phyloP scores from a whole-genome alignment of 352 stramenopile genomes.

The Plasmopara muralis region DNA sequence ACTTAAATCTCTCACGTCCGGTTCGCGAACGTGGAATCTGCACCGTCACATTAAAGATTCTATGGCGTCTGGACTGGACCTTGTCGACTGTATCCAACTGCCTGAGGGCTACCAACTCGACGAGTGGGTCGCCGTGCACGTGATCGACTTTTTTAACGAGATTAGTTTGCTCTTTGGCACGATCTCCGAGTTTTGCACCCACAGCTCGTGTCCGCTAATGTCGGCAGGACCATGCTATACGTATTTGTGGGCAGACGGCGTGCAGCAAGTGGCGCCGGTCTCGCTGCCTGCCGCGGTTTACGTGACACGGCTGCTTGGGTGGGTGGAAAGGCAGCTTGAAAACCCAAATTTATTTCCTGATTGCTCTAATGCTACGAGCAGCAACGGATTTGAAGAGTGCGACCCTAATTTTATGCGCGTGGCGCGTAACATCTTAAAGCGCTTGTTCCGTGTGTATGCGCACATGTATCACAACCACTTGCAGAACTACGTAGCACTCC shows the following conservation, averaged over 20 bases:
- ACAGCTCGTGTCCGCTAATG: constrained; percentile 60
- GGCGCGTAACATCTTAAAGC: constrained; percentile 86
- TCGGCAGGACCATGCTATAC: constrained; percentile 76
- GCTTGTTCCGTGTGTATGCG: constrained; percentile 95
- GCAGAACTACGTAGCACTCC: constrained; percentile 84
- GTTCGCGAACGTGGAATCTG: constrained; percentile 58
- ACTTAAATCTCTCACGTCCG: constrained; percentile 46
- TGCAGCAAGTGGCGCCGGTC: constrained; percentile 39
- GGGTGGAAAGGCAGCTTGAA: constrained; percentile 83
- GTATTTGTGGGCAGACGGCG: constrained; percentile 81
- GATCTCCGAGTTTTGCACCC: constrained; percentile 76
- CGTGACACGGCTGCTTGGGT: constrained; percentile 78
- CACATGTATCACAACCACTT: constrained; percentile 96
- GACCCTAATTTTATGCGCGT: constrained; percentile 44
- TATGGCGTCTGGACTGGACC: constrained; percentile 45
- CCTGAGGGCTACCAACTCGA: constrained; percentile 52
- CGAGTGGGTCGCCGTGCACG: constrained; percentile 71
- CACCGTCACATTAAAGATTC: constrained; percentile 69
- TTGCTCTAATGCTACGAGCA: constrained; percentile 10
- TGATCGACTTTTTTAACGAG: constrained; percentile 92
- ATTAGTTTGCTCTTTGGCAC: constrained; percentile 88
- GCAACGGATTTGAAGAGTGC: constrained; percentile 4
- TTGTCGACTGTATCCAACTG: constrained; percentile 56
- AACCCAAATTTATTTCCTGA: constrained; percentile 57
- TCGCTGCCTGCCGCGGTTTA: constrained; percentile 76